Evolutionary conservation across 1,284 basidiomycete genomes (phyloP).

Genomic region (Sporisorium graminicola): DNA sequence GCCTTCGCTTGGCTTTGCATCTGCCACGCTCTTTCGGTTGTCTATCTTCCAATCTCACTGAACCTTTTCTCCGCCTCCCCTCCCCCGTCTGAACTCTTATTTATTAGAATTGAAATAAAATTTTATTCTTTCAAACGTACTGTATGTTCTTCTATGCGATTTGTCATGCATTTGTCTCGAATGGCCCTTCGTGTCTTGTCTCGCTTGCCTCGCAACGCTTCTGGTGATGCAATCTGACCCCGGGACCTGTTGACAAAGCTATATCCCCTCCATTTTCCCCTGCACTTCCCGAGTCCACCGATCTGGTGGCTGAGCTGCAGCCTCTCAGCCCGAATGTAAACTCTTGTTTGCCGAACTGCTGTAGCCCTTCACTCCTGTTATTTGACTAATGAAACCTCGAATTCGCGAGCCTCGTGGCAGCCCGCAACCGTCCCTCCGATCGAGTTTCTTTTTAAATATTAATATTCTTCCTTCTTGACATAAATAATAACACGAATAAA

Average conservation of each 20-base stretch:
- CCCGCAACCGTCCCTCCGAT: not conserved
- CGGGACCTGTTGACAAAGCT: not conserved
- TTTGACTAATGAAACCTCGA: not conserved
- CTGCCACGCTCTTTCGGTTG: not conserved
- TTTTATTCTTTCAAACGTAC: no score
- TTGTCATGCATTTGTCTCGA: conserved; percentile 1
- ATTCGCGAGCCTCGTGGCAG: conserved; percentile 1
- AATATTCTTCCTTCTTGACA: no score
- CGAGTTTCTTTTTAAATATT: not conserved
- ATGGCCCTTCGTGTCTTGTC: not conserved
- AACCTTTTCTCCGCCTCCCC: no score
- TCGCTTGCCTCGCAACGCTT: not conserved
- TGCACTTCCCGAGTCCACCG: conserved; percentile 1
- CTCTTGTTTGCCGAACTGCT: not conserved
- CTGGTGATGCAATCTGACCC: conserved; percentile 2
- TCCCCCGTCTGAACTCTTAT: no score
- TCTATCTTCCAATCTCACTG: not conserved
- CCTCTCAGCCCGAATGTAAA: not conserved
- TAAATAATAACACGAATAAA: not conserved
- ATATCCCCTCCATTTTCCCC: no score
- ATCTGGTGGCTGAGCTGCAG: not conserved
- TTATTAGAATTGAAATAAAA: no score
- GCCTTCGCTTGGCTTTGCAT: not conserved
- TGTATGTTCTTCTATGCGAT: not conserved
- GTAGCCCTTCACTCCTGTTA: not conserved